Evolutionary conservation across 805 yeast genomes (phyloP), one percentile per base, ranked within the genome.

Genomic region (Diddensiella transvaalensis): DNA sequence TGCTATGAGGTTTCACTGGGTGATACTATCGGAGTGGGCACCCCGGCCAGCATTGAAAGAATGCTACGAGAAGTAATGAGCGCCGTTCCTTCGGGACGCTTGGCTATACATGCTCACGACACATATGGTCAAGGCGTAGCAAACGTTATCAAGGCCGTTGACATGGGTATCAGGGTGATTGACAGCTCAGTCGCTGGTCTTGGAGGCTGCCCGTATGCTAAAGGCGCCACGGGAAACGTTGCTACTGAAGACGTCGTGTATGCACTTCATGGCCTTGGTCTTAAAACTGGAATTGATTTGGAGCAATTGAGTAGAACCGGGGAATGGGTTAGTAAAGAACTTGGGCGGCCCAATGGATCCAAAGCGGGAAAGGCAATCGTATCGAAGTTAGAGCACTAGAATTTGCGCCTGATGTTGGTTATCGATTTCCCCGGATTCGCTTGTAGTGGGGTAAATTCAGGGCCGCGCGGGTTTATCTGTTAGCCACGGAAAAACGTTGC

Each of bases 131-230:
- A 63, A 47, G 67, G 66, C 13, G 66, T 63, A 4, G 61, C 64
- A 37, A 63, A 63, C 46, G 62, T 58, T 8, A 40, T 61, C 42
- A 50, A 54, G 46, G 65, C 67, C 1, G 57, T 63, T 15, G 60
- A 60, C 11, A 52, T 59, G 60, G 67, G 67, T 6, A 46, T 63
- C 21, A 44, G 63, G 22, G 58, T 57, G 1, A 60, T 63, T 3
- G 67, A 63, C 44, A 49, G 61, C 37, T 58, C 62, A 5, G 63
- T 60, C 3, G 65, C 58, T 8, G 66, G 66, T 2, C 60, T 63
- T 4, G 67, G 67, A 18, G 67, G 67, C n/a, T 63, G 67, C 39
- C 67, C 67, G 2, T 63, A 60, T 40, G 65, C 67, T 21, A 61
- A 61, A 42, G 66, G 67, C 2, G 65, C 67, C 3, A 58, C 61